Conservation (phyloP, 202 grass and related monocot genomes). For the Cymbopogon flexuosus region DNA sequence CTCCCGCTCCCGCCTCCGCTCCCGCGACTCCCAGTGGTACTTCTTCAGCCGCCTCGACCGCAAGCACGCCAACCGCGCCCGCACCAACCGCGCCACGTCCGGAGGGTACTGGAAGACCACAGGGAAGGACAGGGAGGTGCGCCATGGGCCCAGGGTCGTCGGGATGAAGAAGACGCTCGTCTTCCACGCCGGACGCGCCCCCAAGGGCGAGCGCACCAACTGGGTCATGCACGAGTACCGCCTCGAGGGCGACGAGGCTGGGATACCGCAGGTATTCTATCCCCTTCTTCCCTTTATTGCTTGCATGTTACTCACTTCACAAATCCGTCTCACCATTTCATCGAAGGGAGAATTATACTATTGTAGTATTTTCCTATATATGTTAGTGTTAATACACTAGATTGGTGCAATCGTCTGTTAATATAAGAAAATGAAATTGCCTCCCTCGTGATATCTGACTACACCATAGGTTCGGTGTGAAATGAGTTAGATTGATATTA, state of each 20-base stretch:
- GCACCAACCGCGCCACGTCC: constrained; percentile 81
- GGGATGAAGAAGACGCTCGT: constrained; percentile 99
- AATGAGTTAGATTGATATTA: neutral
- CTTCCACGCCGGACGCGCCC: constrained; percentile 79
- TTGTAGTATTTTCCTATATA: neutral
- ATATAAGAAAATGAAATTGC: neutral
- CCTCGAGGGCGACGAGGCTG: constrained; percentile 57
- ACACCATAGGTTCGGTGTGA: neutral
- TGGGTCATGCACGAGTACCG: constrained; percentile 99
- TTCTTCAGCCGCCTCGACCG: constrained; percentile 97
- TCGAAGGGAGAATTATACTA: neutral
- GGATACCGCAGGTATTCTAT: constrained; percentile 34
- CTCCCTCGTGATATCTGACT: neutral
- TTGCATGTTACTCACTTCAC: neutral
- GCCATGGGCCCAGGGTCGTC: constrained; percentile 37
- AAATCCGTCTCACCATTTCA: neutral
- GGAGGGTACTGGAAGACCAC: constrained; percentile 97
- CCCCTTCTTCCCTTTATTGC: neutral
- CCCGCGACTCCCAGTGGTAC: constrained; percentile 95
- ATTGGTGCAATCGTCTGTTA: neutral
- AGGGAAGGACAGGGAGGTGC: constrained; percentile 79
- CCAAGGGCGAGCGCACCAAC: constrained; percentile 80
- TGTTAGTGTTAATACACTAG: neutral
- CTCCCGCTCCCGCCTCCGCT: constrained; percentile 55
- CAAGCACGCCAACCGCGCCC: constrained; percentile 75